Evolutionary conservation across 805 yeast species (phyloP), one percentile per base, ranked within the genome.

Genomic region (Crinitomyces ghanaensis): DNA sequence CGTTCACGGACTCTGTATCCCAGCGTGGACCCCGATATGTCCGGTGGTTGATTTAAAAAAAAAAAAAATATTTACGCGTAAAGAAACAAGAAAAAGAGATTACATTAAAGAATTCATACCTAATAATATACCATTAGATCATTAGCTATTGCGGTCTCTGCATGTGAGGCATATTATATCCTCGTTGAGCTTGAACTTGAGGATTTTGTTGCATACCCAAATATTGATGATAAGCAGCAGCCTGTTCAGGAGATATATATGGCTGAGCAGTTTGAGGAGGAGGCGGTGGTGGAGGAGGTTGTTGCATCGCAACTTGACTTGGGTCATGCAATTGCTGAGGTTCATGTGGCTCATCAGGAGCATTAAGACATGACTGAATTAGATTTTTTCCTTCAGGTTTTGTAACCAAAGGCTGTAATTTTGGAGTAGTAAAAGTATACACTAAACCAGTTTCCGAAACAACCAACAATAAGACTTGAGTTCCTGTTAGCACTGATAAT

Each of bases 361-460:
- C 97, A 57, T 88, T 85, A 52, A 88, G 66, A 57, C 98, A 91
- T 9, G 95, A 93, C 64, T 91, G 96, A 51, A 88, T 88, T 51
- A 88, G 71, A 59, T 86, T 86, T 59, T 91, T 86, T 46, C 98
- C 98, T 63, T 91, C 98, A 33, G 93, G 79, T 60, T 88, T 86
- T 26, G 97, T 91, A 34, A 91, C 98, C 48, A 91, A 71, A 6
- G 98, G 98, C 62, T 91, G 97, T 54, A 91, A 74, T 61, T 91
- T 91, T 38, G 98, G 98, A n/a, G 98, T 91, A 37, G 97, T 88
- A 59, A 91, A 91, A 14, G 98, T 91, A 61, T 91, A 91, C 35
- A 91, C 98, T 42, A 91, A 74, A 11, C 98, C 98, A n/a, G 98
- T 91, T 59, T 91, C 98, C 34, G 93, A 79, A 19, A 91, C 98